phyloP scores from a whole-genome alignment of 164 flowering plant genomes.

The Berberis thunbergii region DNA sequence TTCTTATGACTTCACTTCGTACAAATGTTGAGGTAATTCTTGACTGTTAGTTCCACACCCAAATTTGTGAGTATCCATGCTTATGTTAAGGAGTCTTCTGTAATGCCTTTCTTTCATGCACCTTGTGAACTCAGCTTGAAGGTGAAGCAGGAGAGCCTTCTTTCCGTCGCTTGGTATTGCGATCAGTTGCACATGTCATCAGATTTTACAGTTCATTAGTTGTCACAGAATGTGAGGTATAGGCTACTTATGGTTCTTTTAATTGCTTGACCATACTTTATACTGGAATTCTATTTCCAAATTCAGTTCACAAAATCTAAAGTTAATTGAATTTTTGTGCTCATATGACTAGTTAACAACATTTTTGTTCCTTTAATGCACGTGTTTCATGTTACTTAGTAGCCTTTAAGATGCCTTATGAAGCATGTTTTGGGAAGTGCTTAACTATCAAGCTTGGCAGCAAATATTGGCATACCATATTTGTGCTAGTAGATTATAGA shows the following conservation, averaged over 20 bases:
- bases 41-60: neutral
- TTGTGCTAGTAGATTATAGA: too few species aligned
- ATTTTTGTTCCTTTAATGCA: too few species aligned
- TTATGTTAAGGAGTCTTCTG: neutral
- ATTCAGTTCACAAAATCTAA: too few species aligned
- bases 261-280: neutral
- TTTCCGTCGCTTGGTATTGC: constrained; percentile 90
- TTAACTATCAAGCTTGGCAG: too few species aligned
- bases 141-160: constrained; percentile 94
- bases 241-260: neutral
- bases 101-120: constrained; percentile 1
- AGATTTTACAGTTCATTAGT: constrained; percentile 89
- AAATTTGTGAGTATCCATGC: neutral
- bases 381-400: too few species aligned
- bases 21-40: constrained; percentile 74
- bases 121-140: constrained; percentile 52
- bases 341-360: too few species aligned
- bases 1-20: constrained; percentile 96
- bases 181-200: constrained; percentile 91
- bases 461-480: too few species aligned
- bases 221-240: constrained; percentile 92
- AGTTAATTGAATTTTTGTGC: too few species aligned
- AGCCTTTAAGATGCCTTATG: too few species aligned
- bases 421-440: too few species aligned
- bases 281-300: too few species aligned